Conservation (phyloP, 179 eudicot species). For the Vitellaria paradoxa region DNA sequence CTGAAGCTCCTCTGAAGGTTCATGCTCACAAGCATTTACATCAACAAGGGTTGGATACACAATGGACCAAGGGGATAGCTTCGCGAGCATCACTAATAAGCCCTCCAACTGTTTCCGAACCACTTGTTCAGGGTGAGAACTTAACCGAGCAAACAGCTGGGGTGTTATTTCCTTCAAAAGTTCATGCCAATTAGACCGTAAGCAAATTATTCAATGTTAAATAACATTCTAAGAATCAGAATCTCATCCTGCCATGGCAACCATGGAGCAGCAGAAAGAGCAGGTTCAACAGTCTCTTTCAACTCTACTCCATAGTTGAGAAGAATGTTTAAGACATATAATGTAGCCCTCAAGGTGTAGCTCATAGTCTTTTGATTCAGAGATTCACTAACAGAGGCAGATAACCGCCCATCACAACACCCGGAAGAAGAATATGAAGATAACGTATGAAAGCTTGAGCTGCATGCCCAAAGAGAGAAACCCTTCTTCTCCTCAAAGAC, state of each 20-base stretch:
- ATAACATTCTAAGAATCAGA: constrained; percentile 11
- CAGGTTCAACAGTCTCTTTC: constrained; percentile 80
- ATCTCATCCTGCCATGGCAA: constrained; percentile 96
- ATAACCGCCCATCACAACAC: constrained; percentile 37
- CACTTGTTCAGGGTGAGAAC: constrained; percentile 88
- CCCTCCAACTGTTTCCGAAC: constrained; percentile 85
- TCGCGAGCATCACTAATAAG: constrained; percentile 82
- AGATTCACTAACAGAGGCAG: constrained; percentile 37
- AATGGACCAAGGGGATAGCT: constrained; percentile 90
- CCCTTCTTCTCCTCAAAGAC: constrained; percentile 88
- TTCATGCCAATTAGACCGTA: constrained; percentile 35
- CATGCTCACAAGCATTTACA: constrained; percentile 63
- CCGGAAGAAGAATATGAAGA: constrained; percentile 72
- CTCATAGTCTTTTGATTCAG: constrained; percentile 52
- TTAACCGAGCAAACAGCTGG: constrained; percentile 91
- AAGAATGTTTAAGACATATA: constrained; percentile 81
- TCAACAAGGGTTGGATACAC: constrained; percentile 97
- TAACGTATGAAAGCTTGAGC: constrained; percentile 78
- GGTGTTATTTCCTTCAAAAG: constrained; percentile 82
- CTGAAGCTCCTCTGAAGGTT: constrained; percentile 86
- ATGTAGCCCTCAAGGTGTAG: constrained; percentile 75
- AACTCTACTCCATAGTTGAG: constrained; percentile 92
- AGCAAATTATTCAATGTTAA: constrained; percentile 11
- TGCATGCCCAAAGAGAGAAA: constrained; percentile 91
- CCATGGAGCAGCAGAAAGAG: constrained; percentile 78